Conservation (phyloP, 139 green algal genomes). For the Haematococcus lacustris region DNA sequence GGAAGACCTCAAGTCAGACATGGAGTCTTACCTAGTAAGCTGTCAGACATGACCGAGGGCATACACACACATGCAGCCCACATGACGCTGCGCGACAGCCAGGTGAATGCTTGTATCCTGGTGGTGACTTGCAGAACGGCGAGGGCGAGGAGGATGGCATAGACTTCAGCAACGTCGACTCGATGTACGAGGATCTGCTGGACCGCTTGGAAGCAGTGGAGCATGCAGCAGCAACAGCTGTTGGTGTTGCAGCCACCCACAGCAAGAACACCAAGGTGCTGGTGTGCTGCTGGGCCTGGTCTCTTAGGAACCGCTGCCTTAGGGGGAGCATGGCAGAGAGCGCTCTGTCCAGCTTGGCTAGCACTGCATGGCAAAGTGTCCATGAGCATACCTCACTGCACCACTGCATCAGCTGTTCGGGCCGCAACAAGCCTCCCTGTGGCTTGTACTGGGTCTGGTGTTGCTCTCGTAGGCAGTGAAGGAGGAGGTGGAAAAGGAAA, state of each 20-base stretch:
- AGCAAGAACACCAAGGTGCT: constrained; percentile 6
- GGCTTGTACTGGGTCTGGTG: too few species aligned
- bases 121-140: constrained; percentile 33
- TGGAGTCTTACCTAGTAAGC: constrained; percentile 79
- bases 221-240: constrained; percentile 25
- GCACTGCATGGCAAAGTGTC: constrained; percentile 15
- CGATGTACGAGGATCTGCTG: constrained; percentile 73
- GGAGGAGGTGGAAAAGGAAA: constrained; percentile 35
- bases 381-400: too few species aligned
- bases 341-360: too few species aligned
- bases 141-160: constrained; percentile 35
- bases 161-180: constrained; percentile 52
- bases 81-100: too few species aligned
- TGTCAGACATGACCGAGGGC: too few species aligned
- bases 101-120: too few species aligned
- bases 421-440: too few species aligned
- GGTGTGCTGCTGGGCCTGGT: not conserved
- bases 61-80: too few species aligned
- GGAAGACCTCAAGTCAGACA: constrained; percentile 66
- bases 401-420: too few species aligned
- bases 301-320: too few species aligned
- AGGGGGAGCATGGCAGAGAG: too few species aligned
- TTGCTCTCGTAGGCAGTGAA: too few species aligned
- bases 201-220: constrained; percentile 62
- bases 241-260: constrained; percentile 15